Evolutionary conservation across 1,284 basidiomycete genomes (phyloP), one percentile per base, ranked within the genome.

Genomic region (Taiwanofungus camphoratus): DNA sequence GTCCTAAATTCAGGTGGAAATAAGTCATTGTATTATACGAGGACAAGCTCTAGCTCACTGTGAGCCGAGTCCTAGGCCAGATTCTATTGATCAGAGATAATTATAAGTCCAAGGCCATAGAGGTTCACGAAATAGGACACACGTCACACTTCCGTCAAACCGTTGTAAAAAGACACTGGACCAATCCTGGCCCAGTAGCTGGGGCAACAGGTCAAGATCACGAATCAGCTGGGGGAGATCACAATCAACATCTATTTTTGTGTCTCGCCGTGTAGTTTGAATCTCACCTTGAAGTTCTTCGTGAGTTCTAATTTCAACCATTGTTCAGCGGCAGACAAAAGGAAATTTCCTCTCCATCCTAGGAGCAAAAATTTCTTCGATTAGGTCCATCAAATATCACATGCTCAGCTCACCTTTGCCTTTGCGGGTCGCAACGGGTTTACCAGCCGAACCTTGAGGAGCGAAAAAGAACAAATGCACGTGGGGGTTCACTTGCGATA

Each of bases 401-500:
- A 12, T 20, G 7, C 24, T 5, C 15, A 11, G 24, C 53, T 30
- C 48, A 82, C 87, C 93, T 79, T 92, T 94, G 43, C 91, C 91
- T 60, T 87, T 91, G 12, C 90, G 74, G 63, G 94, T 92, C 5
- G 90, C 89, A 1, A 97, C 94, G 0, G 94, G 94, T 55, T 85
- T 85, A 21, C 95, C 95, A 3, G 94, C 92, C 0, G 92, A 92
- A 3, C 95, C 95, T 54, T 91, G 76, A 22, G 92, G 88, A 1
- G 92, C 92, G 58, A 97, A 98, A 68, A 96, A 95, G 69, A 99
- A 99, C n/a, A 98, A 56, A 63, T 98, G 95, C 9, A 99, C 92
- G 62, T 99, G 96, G 0, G 94, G 95, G 58, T 98, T 99, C 22
- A 91, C 93, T 68, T 94, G 94, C 1, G 90, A 93, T 26, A 99